Conservation (phyloP, 2,329 filamentous ascomycete species). For the Dissoconium aciculare region DNA sequence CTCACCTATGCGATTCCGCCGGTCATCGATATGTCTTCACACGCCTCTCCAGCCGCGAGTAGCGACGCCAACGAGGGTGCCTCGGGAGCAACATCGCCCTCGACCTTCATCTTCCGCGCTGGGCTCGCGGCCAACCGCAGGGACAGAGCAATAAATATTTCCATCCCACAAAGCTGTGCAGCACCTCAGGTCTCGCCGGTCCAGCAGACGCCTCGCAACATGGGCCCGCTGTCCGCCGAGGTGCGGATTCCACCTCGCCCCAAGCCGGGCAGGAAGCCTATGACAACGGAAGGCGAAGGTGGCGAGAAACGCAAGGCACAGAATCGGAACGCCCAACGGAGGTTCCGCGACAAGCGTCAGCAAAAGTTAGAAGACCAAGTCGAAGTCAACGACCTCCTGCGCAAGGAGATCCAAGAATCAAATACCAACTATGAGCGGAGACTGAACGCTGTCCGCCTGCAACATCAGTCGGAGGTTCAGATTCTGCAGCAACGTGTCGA, state of each 20-base stretch:
- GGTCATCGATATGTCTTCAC: no score
- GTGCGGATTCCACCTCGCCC: conserved; percentile 30
- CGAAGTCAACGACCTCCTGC: conserved; percentile 27
- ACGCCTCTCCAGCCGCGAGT: no score
- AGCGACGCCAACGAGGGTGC: no score
- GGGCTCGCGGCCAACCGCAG: background rate
- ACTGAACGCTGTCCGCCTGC: background rate
- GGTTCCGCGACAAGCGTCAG: conserved; percentile 75
- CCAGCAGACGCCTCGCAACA: background rate
- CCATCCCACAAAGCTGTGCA: background rate
- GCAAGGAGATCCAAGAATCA: conserved; percentile 6
- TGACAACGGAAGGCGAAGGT: conserved; percentile 56
- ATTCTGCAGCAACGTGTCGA: background rate
- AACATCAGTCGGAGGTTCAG: background rate
- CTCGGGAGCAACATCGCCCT: no score
- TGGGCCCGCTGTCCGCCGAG: conserved; percentile 23
- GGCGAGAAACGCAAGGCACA: conserved; percentile 89
- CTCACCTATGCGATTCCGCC: no score
- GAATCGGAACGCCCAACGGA: conserved; percentile 80
- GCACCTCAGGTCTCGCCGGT: background rate
- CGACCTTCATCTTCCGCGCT: background rate
- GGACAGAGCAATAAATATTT: background rate
- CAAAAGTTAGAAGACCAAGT: conserved; percentile 48
- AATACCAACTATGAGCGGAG: conserved; percentile 2
- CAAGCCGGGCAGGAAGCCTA: conserved; percentile 71